Evolutionary conservation across 495 filamentous ascomycete species (phyloP).

Genomic region (Hypoxylon crocopeplum): DNA sequence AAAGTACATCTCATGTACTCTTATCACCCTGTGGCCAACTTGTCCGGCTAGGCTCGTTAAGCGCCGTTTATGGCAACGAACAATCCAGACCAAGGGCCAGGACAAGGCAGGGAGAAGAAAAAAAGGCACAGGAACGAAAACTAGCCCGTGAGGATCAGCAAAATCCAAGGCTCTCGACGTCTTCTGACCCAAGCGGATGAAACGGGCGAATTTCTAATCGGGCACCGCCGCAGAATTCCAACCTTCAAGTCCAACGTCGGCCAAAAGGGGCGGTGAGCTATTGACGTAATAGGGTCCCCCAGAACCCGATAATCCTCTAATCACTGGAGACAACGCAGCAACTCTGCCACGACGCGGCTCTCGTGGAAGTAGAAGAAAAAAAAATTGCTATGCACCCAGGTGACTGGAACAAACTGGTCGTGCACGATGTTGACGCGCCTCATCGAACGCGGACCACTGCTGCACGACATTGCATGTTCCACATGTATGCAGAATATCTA

Average conservation of each 20-base stretch:
- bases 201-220: conserved; percentile 29
- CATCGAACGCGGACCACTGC: conserved; percentile 38
- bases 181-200: conserved; percentile 22
- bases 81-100: conserved; percentile 5
- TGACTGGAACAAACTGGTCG: conserved; percentile 29
- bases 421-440: conserved; percentile 37
- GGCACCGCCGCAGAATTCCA: conserved; percentile 35
- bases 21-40: not conserved
- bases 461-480: conserved; percentile 42
- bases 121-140: not conserved
- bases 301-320: conserved; percentile 19
- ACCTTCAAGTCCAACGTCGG: conserved; percentile 31
- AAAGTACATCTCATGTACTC: conserved; percentile 15
- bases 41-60: conserved; percentile 7
- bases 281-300: conserved; percentile 35
- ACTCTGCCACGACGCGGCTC: conserved; percentile 25
- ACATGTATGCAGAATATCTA: conserved; percentile 38
- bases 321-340: conserved; percentile 40
- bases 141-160: conserved; percentile 16
- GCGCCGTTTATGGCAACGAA: conserved; percentile 15
- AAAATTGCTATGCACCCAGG: conserved; percentile 25
- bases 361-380: conserved; percentile 22
- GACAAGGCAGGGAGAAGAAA: no score
- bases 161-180: conserved; percentile 17
- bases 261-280: conserved; percentile 39